Evolutionary conservation across 2,329 filamentous ascomycete genomes (phyloP).

Genomic region (Alternaria conjuncta): DNA sequence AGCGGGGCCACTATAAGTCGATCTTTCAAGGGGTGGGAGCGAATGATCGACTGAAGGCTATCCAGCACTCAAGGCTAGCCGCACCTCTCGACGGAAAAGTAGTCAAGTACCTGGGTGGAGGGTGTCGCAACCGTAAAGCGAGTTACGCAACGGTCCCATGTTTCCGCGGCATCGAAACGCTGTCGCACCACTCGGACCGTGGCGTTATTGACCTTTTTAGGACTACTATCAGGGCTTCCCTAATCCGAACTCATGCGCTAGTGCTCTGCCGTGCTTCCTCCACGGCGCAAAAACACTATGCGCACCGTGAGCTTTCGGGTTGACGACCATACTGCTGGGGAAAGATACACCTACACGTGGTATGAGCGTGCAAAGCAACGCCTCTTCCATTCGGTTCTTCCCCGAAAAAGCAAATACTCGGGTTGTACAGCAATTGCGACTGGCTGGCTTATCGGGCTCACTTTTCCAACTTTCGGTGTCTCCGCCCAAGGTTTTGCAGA

Average conservation of each 20-base stretch:
- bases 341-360: constrained; percentile 38
- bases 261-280: constrained; percentile 7
- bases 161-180: constrained; percentile 19
- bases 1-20: constrained; percentile 23
- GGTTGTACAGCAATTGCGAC: constrained; percentile 9
- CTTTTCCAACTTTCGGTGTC: constrained; percentile 7
- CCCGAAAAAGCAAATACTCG: constrained; percentile 18
- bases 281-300: neutral
- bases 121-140: constrained; percentile 28
- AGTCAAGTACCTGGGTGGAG: constrained; percentile 29
- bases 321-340: constrained; percentile 16
- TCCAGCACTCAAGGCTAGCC: constrained; percentile 2
- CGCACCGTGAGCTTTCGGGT: constrained; percentile 7
- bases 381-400: constrained; percentile 1
- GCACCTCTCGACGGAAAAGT: constrained; percentile 23
- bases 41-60: constrained; percentile 5
- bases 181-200: constrained; percentile 34
- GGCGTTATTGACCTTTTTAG: constrained; percentile 39
- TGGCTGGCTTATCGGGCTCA: constrained; percentile 18
- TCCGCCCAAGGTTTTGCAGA: constrained; percentile 5
- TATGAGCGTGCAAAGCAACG: constrained; percentile 21
- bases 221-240: constrained; percentile 18
- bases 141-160: constrained; percentile 35
- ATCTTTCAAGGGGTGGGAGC: constrained; percentile 18
- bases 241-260: constrained; percentile 13